Base-by-base conservation (phyloP, 2,329 filamentous ascomycete species). In the Cladophialophora exuberans region DNA sequence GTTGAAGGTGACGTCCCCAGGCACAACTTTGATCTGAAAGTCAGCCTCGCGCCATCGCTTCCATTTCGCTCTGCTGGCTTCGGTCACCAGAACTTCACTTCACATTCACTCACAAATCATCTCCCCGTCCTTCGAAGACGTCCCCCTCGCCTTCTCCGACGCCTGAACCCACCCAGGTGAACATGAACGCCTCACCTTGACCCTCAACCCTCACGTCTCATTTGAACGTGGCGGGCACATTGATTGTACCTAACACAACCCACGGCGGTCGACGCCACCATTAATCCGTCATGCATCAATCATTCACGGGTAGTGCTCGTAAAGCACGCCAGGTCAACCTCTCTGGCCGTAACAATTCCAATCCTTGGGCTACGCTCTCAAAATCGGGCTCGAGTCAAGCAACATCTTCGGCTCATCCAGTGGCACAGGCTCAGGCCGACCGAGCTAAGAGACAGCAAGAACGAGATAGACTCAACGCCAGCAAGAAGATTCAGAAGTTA, bases 251-350 rank as follows among this genome's bases (percentile, higher is more conserved):
- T n/a, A n/a, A n/a, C 28, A 17, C 43, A 39, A 4, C 23, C 18
- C 42, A 15, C 17, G 11, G 15, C 25, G 17, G 20, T 35, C 25
- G n/a, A 36, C 47, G 38, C 31, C 44, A 31, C 44, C 25, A 9
- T 11, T 30, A 26, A 23, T 31, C n/a, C 25, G 20, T 51, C 44
- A 97, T 97, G 93, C 95, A 94, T 75, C 86, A 88, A 59, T 91
- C 88, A 50, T 99, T 99, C 76, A 94, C 89, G 20, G 94, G 94
- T 65, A 89, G 77, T 73, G 89, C 90, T 65, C 86, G 90, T 67
- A 88, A 89, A 63, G 87, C 88, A 59, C 87, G 94, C 62, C 92
- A 97, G 71, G 90, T 97, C 69, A 97, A 97, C 73, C 86, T 99
- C 59, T 94, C 90, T 63, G 94, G 91, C 60, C 87, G 92, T 64